Conservation (phyloP, 1,284 basidiomycete species). For the Pholiota adiposa region DNA sequence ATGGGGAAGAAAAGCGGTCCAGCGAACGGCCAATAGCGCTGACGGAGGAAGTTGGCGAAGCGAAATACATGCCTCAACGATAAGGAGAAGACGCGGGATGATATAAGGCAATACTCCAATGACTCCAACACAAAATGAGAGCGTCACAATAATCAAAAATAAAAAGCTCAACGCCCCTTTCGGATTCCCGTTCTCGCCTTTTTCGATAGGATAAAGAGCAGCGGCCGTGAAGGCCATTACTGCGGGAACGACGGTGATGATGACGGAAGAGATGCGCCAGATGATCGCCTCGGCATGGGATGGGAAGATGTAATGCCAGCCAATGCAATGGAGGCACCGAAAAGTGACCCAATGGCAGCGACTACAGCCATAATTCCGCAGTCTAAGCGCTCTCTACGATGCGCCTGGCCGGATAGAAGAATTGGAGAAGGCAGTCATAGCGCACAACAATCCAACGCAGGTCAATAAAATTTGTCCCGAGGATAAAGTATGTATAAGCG, state of each 20-base stretch:
- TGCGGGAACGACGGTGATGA: conserved; percentile 3
- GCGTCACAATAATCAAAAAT: not conserved
- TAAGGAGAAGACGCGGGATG: conserved; percentile 1
- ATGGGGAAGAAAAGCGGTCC: conserved; percentile 12
- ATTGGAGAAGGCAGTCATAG: not conserved
- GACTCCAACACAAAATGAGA: not conserved
- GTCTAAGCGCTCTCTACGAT: not conserved
- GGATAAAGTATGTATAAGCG: too few relatives aligned
- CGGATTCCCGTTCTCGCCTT: not conserved
- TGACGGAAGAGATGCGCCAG: conserved; percentile 6
- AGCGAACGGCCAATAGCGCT: conserved; percentile 6
- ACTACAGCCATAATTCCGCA: not conserved
- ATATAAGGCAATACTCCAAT: not conserved
- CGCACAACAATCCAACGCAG: not conserved
- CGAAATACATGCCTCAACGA: conserved; percentile 5
- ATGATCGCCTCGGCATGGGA: conserved; percentile 4
- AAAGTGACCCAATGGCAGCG: not conserved
- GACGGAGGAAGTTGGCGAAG: conserved; percentile 7
- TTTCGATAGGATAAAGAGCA: not conserved
- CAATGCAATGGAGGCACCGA: conserved; percentile 9
- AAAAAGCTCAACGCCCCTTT: not conserved
- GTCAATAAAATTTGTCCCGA: not conserved
- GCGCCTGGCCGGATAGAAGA: not conserved
- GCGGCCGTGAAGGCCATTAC: not conserved
- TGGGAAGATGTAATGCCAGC: conserved; percentile 12